These are phyloP conservation scores for Phalaenopsis equestris DNA, from an alignment of 106 monocot genomes.

Conservation along the genomic window DNA sequence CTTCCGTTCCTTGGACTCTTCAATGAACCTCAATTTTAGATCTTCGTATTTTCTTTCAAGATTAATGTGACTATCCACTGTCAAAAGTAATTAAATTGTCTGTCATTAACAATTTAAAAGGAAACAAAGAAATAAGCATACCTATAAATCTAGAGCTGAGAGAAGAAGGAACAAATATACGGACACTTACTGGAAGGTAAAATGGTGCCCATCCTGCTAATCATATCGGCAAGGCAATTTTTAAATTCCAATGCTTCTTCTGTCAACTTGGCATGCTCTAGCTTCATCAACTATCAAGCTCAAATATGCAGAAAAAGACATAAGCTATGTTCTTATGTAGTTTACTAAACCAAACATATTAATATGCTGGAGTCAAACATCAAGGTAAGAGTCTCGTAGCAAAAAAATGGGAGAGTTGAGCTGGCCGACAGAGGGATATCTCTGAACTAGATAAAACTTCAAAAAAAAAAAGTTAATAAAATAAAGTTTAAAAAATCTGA, in stretches of 20 bases:
- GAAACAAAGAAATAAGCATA: not conserved
- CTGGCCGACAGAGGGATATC: not conserved
- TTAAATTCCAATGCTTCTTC: conserved; percentile 39
- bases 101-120: not conserved
- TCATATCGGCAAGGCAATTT: conserved; percentile 41
- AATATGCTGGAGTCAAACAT: no score
- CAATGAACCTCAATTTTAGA: conserved; percentile 47
- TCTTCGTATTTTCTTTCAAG: conserved; percentile 36
- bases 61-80: conserved; percentile 37
- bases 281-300: conserved; percentile 52
- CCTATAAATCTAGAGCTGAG: not conserved
- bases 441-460: not conserved
- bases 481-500: not conserved
- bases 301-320: not conserved
- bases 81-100: not conserved
- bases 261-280: conserved; percentile 46
- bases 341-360: not conserved
- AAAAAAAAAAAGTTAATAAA: not conserved
- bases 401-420: not conserved
- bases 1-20: conserved; percentile 62
- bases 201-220: conserved; percentile 21
- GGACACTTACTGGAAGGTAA: conserved; percentile 23
- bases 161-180: not conserved
- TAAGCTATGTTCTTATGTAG: not conserved
- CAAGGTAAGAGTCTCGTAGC: no score